Evolutionary conservation across 75 land plant species (phyloP).

Genomic region (Pseudotsuga menziesii): DNA sequence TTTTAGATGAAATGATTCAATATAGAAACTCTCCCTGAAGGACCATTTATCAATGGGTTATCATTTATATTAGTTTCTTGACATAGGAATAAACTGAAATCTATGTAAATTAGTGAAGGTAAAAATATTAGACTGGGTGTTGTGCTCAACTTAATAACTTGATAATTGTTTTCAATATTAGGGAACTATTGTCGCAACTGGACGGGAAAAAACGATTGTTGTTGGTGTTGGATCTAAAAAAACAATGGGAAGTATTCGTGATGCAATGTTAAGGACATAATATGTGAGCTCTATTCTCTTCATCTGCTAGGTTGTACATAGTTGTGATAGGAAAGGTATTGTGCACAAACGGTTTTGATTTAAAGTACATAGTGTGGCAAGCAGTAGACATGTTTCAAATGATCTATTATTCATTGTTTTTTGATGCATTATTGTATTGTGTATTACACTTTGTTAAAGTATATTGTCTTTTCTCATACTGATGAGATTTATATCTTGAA

Average conservation of each 20-base stretch:
- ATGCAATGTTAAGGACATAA: slow-evolving; percentile 87
- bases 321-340: not conserved
- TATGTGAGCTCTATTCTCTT: slow-evolving; percentile 46
- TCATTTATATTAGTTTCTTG: not conserved
- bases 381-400: not conserved
- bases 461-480: not conserved
- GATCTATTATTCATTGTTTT: not conserved
- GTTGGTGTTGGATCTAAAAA: slow-evolving; percentile 86
- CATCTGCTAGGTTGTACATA: not conserved
- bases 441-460: not conserved
- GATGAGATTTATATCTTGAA: not conserved
- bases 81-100: not conserved
- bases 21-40: not conserved
- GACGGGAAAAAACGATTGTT: slow-evolving; percentile 87
- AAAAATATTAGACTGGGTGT: not conserved
- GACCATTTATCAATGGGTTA: not conserved
- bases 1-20: not conserved
- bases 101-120: not conserved
- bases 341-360: not conserved
- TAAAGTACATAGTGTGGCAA: not conserved
- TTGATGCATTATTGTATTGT: not conserved
- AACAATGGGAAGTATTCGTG: slow-evolving; percentile 99
- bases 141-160: not conserved
- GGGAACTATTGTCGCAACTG: slow-evolving; percentile 95
- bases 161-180: slow-evolving; percentile 20